Conservation (phyloP, 257 asterid species). For the Gentiana macrophylla region DNA sequence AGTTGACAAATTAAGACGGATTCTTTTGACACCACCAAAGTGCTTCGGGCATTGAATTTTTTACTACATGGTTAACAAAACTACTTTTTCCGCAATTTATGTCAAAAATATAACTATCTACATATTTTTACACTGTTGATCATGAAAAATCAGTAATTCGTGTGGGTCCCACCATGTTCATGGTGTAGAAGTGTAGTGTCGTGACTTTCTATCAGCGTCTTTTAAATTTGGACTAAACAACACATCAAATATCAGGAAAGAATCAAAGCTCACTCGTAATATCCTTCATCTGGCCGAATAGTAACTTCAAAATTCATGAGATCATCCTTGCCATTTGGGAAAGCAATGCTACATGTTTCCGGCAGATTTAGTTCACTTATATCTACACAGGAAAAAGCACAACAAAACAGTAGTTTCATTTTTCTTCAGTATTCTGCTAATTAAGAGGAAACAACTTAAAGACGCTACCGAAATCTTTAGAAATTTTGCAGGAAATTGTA, state of each 20-base stretch:
- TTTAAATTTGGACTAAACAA: not conserved
- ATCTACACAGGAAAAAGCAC: slow-evolving; percentile 28
- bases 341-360: slow-evolving; percentile 63
- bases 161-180: not conserved
- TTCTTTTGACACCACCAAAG: too few relatives aligned
- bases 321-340: slow-evolving; percentile 91
- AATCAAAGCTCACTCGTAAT: slow-evolving; percentile 46
- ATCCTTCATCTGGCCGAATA: slow-evolving; percentile 88
- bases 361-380: slow-evolving; percentile 89
- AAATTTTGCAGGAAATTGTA: too few relatives aligned
- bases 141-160: not conserved
- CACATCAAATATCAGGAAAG: not conserved
- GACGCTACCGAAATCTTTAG: too few relatives aligned
- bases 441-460: too few relatives aligned
- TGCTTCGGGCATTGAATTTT: too few relatives aligned
- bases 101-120: too few relatives aligned
- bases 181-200: not conserved
- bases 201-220: not conserved
- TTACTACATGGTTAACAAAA: too few relatives aligned
- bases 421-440: not conserved
- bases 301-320: slow-evolving; percentile 96
- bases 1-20: too few relatives aligned
- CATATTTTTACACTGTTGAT: too few relatives aligned
- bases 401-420: not conserved
- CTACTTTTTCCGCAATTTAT: too few relatives aligned